Percentiles rank a stretch among this genome's conserved stretches.
These are phyloP conservation scores for Pyrenochaeta sp. DNA, from an alignment of 2,329 filamentous ascomycete species.

Conservation along the genomic window DNA sequence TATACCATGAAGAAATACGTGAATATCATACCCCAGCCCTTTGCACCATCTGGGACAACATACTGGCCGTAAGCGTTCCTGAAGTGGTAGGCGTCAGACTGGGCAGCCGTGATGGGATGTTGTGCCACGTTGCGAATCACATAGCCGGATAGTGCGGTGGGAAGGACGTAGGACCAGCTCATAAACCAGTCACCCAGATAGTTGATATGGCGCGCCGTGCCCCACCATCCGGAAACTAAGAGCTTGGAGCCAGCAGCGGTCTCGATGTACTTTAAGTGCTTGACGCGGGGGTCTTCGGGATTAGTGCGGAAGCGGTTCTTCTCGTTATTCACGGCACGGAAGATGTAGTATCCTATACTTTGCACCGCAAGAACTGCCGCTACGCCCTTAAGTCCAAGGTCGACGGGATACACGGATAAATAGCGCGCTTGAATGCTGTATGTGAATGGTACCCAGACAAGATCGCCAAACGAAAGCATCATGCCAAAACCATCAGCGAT, in stretches of 20 bases:
- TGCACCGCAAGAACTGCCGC: conserved; percentile 73
- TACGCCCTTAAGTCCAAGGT: conserved; percentile 75
- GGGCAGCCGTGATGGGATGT: conserved; percentile 46
- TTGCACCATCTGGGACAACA: conserved; percentile 75
- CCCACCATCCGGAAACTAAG: conserved; percentile 92
- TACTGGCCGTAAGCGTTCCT: conserved; percentile 67
- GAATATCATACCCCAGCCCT: conserved; percentile 84
- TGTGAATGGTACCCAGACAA: conserved; percentile 91
- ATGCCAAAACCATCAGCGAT: conserved; percentile 93
- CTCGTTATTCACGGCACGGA: conserved; percentile 91
- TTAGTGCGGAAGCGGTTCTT: conserved; percentile 95
- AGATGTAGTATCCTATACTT: conserved; percentile 82
- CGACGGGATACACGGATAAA: conserved; percentile 79
- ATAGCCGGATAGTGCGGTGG: conserved; percentile 86
- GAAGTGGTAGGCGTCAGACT: conserved; percentile 63
- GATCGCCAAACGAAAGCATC: conserved; percentile 92
- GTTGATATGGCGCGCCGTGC: conserved; percentile 89
- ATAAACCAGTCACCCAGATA: conserved; percentile 96
- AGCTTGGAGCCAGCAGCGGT: conserved; percentile 84
- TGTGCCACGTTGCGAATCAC: conserved; percentile 64
- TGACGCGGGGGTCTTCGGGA: conserved; percentile 79
- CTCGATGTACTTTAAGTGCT: conserved; percentile 84
- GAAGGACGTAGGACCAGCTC: conserved; percentile 88
- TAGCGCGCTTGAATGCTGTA: conserved; percentile 88
- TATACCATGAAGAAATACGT: conserved; percentile 97